Conservation (phyloP, 1,139 yeast species). For the Wickerhamomyces sp. region DNA sequence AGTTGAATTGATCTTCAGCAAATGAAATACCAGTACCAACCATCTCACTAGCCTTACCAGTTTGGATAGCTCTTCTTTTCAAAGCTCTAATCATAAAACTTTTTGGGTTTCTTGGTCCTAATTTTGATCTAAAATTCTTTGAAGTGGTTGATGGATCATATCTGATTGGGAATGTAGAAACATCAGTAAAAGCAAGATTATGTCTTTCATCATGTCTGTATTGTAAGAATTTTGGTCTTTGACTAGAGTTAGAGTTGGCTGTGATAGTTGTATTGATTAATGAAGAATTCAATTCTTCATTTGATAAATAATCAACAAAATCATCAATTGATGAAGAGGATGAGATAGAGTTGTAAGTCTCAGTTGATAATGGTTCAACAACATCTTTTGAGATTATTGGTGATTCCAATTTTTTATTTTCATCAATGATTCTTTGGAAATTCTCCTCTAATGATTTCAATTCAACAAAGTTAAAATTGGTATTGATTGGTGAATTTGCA, state of each 20-base stretch:
- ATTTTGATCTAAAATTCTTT: too few relatives aligned
- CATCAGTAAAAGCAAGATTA: conserved; percentile 35
- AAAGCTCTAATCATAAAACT: conserved; percentile 23
- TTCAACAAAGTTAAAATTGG: conserved; percentile 7
- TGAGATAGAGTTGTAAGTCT: too few relatives aligned
- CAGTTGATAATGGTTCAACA: too few relatives aligned
- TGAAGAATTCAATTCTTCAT: too few relatives aligned
- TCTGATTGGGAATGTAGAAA: conserved; percentile 24
- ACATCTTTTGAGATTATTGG: background rate
- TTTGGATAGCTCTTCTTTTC: conserved; percentile 41
- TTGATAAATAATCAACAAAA: conserved; percentile 6
- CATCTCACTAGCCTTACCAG: conserved; percentile 50
- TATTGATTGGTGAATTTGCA: conserved; percentile 6
- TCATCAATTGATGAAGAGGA: too few relatives aligned
- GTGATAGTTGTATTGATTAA: too few relatives aligned
- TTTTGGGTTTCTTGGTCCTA: conserved; percentile 26
- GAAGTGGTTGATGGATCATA: conserved; percentile 19
- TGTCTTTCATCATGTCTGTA: conserved; percentile 43
- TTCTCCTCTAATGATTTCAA: conserved; percentile 23
- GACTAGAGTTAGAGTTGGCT: conserved; percentile 24
- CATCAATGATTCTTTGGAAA: conserved; percentile 22
- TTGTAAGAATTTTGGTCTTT: conserved; percentile 34
- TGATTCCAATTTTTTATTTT: conserved; percentile 11
- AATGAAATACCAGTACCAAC: conserved; percentile 46
- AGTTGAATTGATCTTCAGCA: conserved; percentile 38